Conservation (phyloP, 2,329 filamentous ascomycete genomes). For the Penicillium sp. region DNA sequence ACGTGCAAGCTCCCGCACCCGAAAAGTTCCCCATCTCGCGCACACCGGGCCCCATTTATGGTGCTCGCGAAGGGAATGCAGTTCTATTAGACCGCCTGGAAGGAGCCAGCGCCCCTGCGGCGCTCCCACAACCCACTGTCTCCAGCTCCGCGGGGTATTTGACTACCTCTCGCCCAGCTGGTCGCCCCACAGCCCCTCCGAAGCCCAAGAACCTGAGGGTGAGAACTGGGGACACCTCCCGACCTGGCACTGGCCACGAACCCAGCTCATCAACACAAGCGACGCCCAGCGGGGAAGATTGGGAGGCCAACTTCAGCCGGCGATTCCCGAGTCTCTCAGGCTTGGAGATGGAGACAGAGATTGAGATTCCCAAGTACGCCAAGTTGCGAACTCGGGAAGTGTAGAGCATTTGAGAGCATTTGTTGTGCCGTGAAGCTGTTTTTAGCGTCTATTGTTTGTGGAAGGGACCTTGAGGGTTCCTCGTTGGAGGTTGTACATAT, state of each 20-base stretch:
- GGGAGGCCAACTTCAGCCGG: slow-evolving; percentile 72
- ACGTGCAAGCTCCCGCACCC: slow-evolving; percentile 15
- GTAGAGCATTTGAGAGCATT: slow-evolving; percentile 22
- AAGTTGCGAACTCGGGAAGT: slow-evolving; percentile 45
- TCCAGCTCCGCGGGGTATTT: slow-evolving; percentile 21
- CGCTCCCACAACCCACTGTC: slow-evolving; percentile 17
- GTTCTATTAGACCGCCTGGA: slow-evolving; percentile 17
- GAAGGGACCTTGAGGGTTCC: slow-evolving; percentile 2
- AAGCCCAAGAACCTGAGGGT: slow-evolving; percentile 61
- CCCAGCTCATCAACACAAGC: slow-evolving; percentile 29
- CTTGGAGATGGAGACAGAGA: slow-evolving; percentile 78
- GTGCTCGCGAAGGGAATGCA: slow-evolving; percentile 11
- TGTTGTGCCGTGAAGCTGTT: slow-evolving; percentile 5
- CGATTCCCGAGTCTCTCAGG: slow-evolving; percentile 81
- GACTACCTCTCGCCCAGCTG: slow-evolving; percentile 28
- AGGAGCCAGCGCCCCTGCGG: slow-evolving; percentile 15
- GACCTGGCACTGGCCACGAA: slow-evolving; percentile 22
- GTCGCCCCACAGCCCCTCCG: slow-evolving; percentile 56
- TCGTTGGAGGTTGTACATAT: slow-evolving; percentile 13
- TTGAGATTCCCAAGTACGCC: slow-evolving; percentile 40
- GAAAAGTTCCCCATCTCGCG: slow-evolving; percentile 24
- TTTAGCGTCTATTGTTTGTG: slow-evolving; percentile 17
- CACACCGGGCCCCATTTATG: slow-evolving; percentile 20
- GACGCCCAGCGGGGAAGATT: slow-evolving; percentile 53
- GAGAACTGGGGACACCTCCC: slow-evolving; percentile 31